Evolutionary conservation across 352 stramenopile species (phyloP).

Genomic region (Phytopythium aichiense): DNA sequence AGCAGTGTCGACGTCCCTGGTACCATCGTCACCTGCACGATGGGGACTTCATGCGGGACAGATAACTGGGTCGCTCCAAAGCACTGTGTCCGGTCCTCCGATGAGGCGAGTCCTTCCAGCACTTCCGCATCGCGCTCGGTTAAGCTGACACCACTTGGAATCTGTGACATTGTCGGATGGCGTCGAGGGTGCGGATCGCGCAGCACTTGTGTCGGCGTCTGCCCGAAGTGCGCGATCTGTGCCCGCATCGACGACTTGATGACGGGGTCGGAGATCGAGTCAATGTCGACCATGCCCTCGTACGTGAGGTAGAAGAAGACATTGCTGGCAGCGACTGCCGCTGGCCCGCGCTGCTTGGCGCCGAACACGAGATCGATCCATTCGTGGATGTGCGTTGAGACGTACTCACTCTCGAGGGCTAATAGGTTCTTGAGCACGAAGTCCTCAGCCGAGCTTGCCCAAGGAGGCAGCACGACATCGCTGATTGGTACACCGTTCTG

Average conservation of each 20-base stretch:
- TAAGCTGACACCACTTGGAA: not conserved
- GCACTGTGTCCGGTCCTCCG: not conserved
- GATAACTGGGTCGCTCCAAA: conserved; percentile 17
- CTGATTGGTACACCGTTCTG: conserved; percentile 85
- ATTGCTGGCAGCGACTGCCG: conserved; percentile 93
- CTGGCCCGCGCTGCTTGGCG: conserved; percentile 61
- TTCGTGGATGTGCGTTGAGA: conserved; percentile 80
- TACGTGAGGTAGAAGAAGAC: conserved; percentile 99
- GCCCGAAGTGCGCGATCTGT: conserved; percentile 98
- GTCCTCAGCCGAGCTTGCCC: conserved; percentile 75
- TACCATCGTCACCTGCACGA: conserved; percentile 49
- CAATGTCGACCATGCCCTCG: conserved; percentile 97
- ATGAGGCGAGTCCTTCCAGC: not conserved
- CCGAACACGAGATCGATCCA: conserved; percentile 89
- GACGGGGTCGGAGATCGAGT: conserved; percentile 92
- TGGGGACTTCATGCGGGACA: conserved; percentile 59
- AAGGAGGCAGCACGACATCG: conserved; percentile 94
- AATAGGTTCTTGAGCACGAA: conserved; percentile 86
- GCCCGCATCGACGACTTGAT: conserved; percentile 92
- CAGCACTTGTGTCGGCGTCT: conserved; percentile 97
- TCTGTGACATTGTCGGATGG: conserved; percentile 10
- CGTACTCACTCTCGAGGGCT: conserved; percentile 84
- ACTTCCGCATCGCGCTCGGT: not conserved
- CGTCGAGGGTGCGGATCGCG: conserved; percentile 76
- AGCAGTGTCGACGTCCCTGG: conserved; percentile 44